These are phyloP conservation scores for Pisolithus tinctorius DNA, from an alignment of 768 basidiomycete genomes.

Conservation along the genomic window DNA sequence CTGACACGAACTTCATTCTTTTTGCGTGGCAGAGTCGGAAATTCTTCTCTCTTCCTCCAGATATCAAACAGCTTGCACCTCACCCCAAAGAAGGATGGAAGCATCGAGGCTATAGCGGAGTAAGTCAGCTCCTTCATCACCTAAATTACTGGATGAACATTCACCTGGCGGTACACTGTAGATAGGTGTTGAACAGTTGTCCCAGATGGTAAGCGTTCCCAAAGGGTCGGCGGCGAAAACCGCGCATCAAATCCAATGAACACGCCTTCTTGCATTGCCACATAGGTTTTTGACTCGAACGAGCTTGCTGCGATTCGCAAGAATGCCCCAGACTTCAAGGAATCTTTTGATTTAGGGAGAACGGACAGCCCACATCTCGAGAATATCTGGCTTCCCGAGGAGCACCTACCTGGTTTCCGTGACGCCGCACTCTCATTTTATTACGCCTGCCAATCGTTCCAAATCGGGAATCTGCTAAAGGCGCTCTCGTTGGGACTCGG, in stretches of 20 bases:
- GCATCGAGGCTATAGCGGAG: constrained; percentile 34
- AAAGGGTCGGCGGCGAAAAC: too few relatives aligned
- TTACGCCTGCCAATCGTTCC: constrained; percentile 33
- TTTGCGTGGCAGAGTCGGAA: constrained; percentile 27
- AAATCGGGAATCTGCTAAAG: constrained; percentile 32
- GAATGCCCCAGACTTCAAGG: constrained; percentile 37
- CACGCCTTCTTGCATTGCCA: neutral
- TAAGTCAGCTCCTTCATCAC: constrained; percentile 1
- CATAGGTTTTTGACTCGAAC: constrained; percentile 26
- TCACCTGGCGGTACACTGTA: constrained; percentile 5
- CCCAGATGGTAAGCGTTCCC: constrained; percentile 13
- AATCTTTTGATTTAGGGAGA: constrained; percentile 50
- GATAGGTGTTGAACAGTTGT: constrained; percentile 38
- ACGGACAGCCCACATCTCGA: constrained; percentile 35
- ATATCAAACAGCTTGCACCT: constrained; percentile 37
- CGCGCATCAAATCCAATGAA: neutral
- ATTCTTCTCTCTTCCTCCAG: constrained; percentile 33
- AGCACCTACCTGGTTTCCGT: constrained; percentile 45
- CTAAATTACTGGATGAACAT: neutral
- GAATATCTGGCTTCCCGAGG: constrained; percentile 54
- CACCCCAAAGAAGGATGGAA: constrained; percentile 40
- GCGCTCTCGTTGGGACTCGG: constrained; percentile 44
- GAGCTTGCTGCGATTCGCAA: constrained; percentile 24
- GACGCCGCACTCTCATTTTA: constrained; percentile 47
- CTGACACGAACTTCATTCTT: neutral